phyloP scores from a whole-genome alignment of 179 eudicot species.

The Heliamphora pulchella region DNA sequence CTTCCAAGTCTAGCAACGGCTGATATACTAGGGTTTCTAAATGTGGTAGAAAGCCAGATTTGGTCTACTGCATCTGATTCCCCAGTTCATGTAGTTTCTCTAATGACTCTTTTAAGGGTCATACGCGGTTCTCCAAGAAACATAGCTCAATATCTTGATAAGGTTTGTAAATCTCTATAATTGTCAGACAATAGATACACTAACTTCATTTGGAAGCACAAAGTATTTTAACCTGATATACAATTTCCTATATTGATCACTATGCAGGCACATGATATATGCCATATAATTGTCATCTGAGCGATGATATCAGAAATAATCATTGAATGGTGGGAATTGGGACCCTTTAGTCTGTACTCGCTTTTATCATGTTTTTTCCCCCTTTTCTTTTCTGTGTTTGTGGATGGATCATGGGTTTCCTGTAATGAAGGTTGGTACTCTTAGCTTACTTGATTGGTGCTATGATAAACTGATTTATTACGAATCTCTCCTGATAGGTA shows the following conservation, averaged over 20 bases:
- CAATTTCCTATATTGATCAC: background rate
- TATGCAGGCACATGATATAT: background rate
- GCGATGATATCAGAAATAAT: background rate
- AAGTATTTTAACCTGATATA: background rate
- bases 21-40: conserved; percentile 70
- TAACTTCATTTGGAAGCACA: background rate
- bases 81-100: conserved; percentile 81
- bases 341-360: background rate
- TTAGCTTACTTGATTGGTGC: background rate
- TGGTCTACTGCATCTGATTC: conserved; percentile 99
- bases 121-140: conserved; percentile 83
- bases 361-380: background rate
- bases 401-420: background rate
- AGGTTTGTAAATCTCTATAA: conserved; percentile 48
- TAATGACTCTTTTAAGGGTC: conserved; percentile 75
- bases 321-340: conserved; percentile 9
- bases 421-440: background rate
- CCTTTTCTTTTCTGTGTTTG: background rate
- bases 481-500: background rate
- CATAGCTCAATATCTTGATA: conserved; percentile 70
- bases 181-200: background rate
- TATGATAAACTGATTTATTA: background rate
- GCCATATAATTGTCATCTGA: background rate
- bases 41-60: conserved; percentile 81
- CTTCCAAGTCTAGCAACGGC: conserved; percentile 95